These are phyloP conservation scores for Spiromastix sp. DNA, from an alignment of 2,329 filamentous ascomycete genomes.

Conservation along the genomic window DNA sequence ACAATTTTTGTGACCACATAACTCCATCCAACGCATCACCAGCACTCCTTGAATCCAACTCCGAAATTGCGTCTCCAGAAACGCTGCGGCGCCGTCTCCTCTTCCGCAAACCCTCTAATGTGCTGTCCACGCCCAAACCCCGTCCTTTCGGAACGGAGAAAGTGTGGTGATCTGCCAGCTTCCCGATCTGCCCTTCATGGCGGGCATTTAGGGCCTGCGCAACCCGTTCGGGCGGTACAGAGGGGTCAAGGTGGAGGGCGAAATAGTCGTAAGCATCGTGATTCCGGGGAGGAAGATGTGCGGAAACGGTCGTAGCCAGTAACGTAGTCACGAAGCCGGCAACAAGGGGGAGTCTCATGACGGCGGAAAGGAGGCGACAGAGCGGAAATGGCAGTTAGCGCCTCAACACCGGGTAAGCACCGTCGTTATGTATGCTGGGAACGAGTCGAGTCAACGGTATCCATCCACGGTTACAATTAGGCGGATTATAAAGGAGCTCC, in stretches of 20 bases:
- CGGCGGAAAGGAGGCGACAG: neutral
- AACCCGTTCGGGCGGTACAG: conserved; percentile 49
- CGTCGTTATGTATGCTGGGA: too few relatives aligned
- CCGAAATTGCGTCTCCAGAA: conserved; percentile 32
- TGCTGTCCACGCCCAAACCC: conserved; percentile 44
- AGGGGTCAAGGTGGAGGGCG: conserved; percentile 67
- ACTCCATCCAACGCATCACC: conserved; percentile 60
- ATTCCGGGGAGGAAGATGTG: conserved; percentile 50
- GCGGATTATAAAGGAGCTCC: too few relatives aligned
- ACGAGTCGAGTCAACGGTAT: too few relatives aligned
- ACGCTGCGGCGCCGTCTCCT: conserved; percentile 54
- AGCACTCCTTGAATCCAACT: conserved; percentile 10
- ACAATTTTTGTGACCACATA: conserved; percentile 69
- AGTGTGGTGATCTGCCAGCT: conserved; percentile 71
- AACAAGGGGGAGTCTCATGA: conserved; percentile 9
- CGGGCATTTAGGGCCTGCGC: conserved; percentile 63
- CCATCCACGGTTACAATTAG: too few relatives aligned
- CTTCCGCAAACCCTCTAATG: conserved; percentile 43
- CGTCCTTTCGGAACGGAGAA: conserved; percentile 58
- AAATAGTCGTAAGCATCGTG: conserved; percentile 85
- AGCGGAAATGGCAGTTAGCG: too few relatives aligned
- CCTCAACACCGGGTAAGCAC: neutral
- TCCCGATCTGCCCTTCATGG: conserved; percentile 71
- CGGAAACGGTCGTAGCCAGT: conserved; percentile 35
- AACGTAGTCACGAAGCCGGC: conserved; percentile 4